These are phyloP conservation scores for Backusella tarrabulga DNA, from an alignment of 192 early-diverging fungal genomes.

Conservation along the genomic window DNA sequence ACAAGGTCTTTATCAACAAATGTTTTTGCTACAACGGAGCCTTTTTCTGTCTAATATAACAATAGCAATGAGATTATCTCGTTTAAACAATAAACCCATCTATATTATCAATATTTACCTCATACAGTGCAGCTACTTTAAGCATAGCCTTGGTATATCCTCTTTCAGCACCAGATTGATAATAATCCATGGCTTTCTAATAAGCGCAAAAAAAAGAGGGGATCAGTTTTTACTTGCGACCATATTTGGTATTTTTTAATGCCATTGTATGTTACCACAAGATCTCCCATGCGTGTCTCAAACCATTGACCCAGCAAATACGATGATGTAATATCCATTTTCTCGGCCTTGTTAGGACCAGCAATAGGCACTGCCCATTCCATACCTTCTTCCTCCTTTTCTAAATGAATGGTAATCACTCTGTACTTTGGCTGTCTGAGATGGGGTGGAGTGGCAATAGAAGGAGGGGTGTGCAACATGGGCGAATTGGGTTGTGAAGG, in stretches of 20 bases:
- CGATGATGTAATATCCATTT: slow-evolving; percentile 34
- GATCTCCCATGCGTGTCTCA: slow-evolving; percentile 29
- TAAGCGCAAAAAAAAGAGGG: not conserved
- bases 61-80: not conserved
- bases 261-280: slow-evolving; percentile 22
- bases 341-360: slow-evolving; percentile 10
- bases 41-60: not conserved
- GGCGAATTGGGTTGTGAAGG: slow-evolving; percentile 20
- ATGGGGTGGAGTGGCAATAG: slow-evolving; percentile 21
- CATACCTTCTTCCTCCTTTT: slow-evolving; percentile 29
- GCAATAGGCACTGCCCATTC: slow-evolving; percentile 35
- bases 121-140: slow-evolving; percentile 36
- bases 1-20: slow-evolving; percentile 24
- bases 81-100: not conserved
- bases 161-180: slow-evolving; percentile 27
- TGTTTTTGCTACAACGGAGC: not conserved
- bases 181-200: slow-evolving; percentile 31
- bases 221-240: not conserved
- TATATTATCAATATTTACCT: slow-evolving; percentile 22
- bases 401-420: slow-evolving; percentile 36
- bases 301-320: slow-evolving; percentile 34
- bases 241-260: slow-evolving; percentile 1
- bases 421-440: slow-evolving; percentile 23
- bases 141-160: slow-evolving; percentile 37
- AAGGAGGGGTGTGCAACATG: slow-evolving; percentile 10